Base-by-base conservation (phyloP, 163 green algal genomes). In the Scenedesmus sp. region DNA sequence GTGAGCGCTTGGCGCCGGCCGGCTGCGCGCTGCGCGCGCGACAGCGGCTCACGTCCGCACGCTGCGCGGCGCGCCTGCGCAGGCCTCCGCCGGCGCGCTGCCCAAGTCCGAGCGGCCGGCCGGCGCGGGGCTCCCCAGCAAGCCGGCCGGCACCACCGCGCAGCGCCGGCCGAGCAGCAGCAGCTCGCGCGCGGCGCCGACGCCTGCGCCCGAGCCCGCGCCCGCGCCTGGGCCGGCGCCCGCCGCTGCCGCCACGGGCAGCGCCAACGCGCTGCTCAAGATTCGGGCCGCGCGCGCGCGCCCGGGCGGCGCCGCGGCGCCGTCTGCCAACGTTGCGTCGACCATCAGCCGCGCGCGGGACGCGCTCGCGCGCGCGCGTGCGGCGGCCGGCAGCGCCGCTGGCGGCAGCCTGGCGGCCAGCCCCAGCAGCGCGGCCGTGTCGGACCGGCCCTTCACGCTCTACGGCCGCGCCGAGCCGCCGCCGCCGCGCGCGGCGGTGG, bases 301-400 rank as follows among this genome's bases (percentile, higher is more conserved):
- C 63, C 13, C 28, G 42, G 29, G 22, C 63, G 60, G 22, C 13
- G 29, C 24, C 15, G 20, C 24, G 48, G 29, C 22, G 31, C 50
- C 33, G 22, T 20, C 66, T 36, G 48, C 34, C 2, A 50, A 58
- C 18, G 67, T 77, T 3, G 50, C 67, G 28, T 44, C 45, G 20
- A 80, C 72, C 15, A 80, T 80, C 60, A 80, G 58, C 60, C 60
- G 62, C 28, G 72, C 72, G 22, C 71, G 72, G 28, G 72, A 60
- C 7, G 72, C 72, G 5, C 47, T 80, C 24, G 72, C 72, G 13
- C 63, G 63, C 24, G 72, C 72, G 1, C 45, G 60, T 4, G 24
- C 28, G 47, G 3, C 22, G 42, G 69, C n/a, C 54, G 22, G 53
- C 67, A 50, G 44, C 39, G 53, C 20, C 50, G 53, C 15, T 24